Conservation (phyloP, 129 eudicot genomes). For the Helianthus annuus region DNA sequence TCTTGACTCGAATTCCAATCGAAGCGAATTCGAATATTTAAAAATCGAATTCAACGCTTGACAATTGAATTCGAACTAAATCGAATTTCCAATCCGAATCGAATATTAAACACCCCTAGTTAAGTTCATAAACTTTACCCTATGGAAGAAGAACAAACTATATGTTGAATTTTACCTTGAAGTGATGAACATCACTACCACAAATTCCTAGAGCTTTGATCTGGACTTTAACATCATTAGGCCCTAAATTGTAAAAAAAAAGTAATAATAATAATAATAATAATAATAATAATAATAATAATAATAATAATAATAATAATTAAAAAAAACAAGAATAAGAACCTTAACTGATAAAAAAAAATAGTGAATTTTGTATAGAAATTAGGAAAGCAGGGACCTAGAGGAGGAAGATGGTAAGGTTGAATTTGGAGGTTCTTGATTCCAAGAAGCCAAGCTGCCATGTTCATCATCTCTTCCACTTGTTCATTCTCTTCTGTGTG, state of each 20-base stretch:
- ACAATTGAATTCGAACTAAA: too few species aligned
- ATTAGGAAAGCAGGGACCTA: slow-evolving; percentile 28
- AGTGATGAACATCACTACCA: slow-evolving; percentile 64
- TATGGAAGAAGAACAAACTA: too few species aligned
- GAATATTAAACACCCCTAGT: too few species aligned
- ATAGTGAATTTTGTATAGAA: background rate
- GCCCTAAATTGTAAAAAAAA: slow-evolving; percentile 26
- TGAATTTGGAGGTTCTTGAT: slow-evolving; percentile 49
- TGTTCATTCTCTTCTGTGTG: slow-evolving; percentile 9
- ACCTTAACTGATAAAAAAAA: background rate
- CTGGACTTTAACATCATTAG: slow-evolving; percentile 49
- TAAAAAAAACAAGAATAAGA: background rate
- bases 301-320: too few species aligned
- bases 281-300: too few species aligned
- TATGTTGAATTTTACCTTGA: slow-evolving; percentile 31
- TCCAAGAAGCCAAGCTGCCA: slow-evolving; percentile 65
- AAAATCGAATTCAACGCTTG: too few species aligned
- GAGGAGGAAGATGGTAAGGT: slow-evolving; percentile 50
- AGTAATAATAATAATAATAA: too few species aligned
- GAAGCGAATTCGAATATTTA: too few species aligned
- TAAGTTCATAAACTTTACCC: too few species aligned
- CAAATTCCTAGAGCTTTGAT: slow-evolving; percentile 66
- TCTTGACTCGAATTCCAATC: too few species aligned
- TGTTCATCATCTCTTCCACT: slow-evolving; percentile 25
- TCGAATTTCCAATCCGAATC: too few species aligned